Base-by-base conservation (phyloP, 2,329 filamentous ascomycete species). In the Colletotrichum viniferum region DNA sequence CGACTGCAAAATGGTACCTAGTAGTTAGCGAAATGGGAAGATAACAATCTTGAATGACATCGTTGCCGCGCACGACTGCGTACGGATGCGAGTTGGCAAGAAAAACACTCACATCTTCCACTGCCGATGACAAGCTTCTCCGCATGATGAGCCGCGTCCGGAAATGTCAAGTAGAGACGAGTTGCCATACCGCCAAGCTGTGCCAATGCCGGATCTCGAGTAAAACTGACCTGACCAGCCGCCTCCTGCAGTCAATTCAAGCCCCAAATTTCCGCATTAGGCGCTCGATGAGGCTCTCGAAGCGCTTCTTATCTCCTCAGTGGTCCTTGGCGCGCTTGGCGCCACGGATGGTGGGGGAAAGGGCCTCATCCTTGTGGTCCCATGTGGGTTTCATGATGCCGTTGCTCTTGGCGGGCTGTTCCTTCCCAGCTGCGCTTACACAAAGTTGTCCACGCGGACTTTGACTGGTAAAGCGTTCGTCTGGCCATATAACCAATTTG, bases 381-480 rank as follows among this genome's bases (percentile, higher is more conserved):
- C 63, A 58, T 68, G 32, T 68, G 62, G 73, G 73, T 75, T 75
- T 73, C 73, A 75, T 75, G 73, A 68, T 68, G 43, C 62, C 43
- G 63, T 36, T 48, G 10, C 9, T 5, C 73, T 73, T 73, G 73
- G 69, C 73, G 12, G 21, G 13, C 56, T 13, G 24, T 7, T 36
- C 24, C 56, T n/a, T 38, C 26, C 26, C 13, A 26, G 7, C 24
- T 30, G 18, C 58, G 21, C 55, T 26, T 58, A 16, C 13, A 26
- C 24, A 16, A 26, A 10, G 0, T 18, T 58, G 24, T n/a, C 55
- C 24, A 30, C 55, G 55, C 24, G 14, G 26, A 26, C 21, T 58
- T 26, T 18, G 24, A 16, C 10, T 43, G 21, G 28, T n/a, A n/a
- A n/a, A 2, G 10, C 7, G 26, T 28, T 60, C 58, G 9, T 52